Base-by-base conservation (phyloP, 2,329 filamentous ascomycete species). In the Fusarium sp. region DNA sequence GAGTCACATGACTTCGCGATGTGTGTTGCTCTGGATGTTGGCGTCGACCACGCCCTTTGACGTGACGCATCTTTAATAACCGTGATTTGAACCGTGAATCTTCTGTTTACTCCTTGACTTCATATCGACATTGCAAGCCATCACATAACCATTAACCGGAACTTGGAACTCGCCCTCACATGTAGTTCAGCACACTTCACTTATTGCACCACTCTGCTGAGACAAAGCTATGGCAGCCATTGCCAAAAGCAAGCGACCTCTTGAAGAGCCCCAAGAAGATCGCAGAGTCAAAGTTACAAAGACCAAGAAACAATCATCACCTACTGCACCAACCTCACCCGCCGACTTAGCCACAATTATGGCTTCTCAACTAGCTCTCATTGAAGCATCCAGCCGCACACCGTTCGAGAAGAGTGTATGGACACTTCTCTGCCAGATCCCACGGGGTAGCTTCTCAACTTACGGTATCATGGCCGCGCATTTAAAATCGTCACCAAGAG, bases 361-460 rank as follows among this genome's bases (percentile, higher is more conserved):
- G 82, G 76, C 78, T 16, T 60, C 78, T 3, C 83, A 86, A 65
- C 83, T 87, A 7, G 73, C 77, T 33, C 84, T 82, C 72, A 88
- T 88, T 72, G 82, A 82, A 12, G 70, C 79, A 21, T 84, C 83
- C 25, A 70, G 73, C 31, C 82, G 84, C 69, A 89, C 89, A 1
- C 75, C 84, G 10, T 91, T 89, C 76, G 88, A 91, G 79, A 88
- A 90, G 80, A 82, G 82, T 66, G 88, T 97, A 69, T 95, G 94
- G 84, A 83, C 86, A 4, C 86, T 92, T 9, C 88, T 97, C 7
- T 91, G 92, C 78, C 92, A 94, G 78, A 93, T 97, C 66, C 94
- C 94, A 2, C 81, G 83, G 21, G 94, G 94, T 37, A 85, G 86
- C 60, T 92, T 94, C 77, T 94, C 92, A 1, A 95, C 94, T 0